Base-by-base conservation (phyloP, 805 yeast genomes). In the baker's yeast (Saccharomyces cerevisiae) region DNA sequence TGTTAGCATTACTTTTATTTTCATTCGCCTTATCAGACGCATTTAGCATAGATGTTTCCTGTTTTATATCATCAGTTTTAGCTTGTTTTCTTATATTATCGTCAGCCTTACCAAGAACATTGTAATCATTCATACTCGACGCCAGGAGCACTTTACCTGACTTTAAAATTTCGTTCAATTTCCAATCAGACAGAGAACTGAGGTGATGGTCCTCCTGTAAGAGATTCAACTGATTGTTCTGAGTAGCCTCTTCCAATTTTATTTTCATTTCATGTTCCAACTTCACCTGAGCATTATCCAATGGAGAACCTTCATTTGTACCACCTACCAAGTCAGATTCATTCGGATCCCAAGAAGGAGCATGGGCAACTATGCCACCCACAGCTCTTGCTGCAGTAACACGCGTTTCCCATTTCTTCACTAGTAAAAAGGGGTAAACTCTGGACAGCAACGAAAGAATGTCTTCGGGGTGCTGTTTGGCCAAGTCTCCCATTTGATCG, bases 391-490 rank as follows among this genome's bases (percentile, higher is more conserved):
- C 97, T 0, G 99, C 94, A 1, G 98, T 84, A 1, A 87, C 85
- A 68, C 99, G 79, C 0, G 99, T 91, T 69, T 94, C 99, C 99
- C 99, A 94, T 71, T 85, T 89, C 55, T 76, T 79, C 27, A 89
- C 82, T 63, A 83, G 80, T 55, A 94, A 76, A 67, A 83, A 94
- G 0, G 99, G 98, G 62, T 90, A 89, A 1, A 94, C 96, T 55
- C 98, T 78, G 14, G 96, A 89, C 32, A 94, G 73, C 46, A 94
- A 73, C 55, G 85, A 85, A 52, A 89, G 76, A 22, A 88, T 81
- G 63, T 94, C 98, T 65, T 92, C 98, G 0, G 98, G 97, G 65
- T 94, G 98, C 47, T 87, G 86, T 68, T 87, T 87, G 28, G 97
- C 97, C 41, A 95, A 77, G 61, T 92, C 98, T 4, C 96, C 89